Evolutionary conservation across 805 yeast species (phyloP), one percentile per base, ranked within the genome.

Genomic region (Dipodascopsis uninucleata): DNA sequence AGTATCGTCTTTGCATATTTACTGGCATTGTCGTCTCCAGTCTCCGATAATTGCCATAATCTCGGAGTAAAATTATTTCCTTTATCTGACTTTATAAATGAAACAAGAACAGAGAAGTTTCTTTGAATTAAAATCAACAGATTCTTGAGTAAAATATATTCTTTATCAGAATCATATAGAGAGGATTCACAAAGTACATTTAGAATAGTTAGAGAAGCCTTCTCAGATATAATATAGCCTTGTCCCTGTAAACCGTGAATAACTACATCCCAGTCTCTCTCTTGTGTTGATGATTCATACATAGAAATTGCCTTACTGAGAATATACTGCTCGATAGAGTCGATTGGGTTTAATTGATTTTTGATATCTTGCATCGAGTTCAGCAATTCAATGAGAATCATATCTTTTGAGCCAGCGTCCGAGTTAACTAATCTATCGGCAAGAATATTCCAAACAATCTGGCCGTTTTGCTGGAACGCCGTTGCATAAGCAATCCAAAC

Each of bases 11-110:
- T 41, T 6, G 53, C 55, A 3, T 45, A 17, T 20, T n/a, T 41
- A 32, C 32, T 23, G 24, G 31, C 10, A 12, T 10, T 24, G 16
- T 31, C 41, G 8, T 33, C 46, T 5, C 28, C 28, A 5, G 43
- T 17, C 14, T 43, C 55, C 6, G 52, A 33, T 16, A 50, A 39
- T 35, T 50, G 53, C 55, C 55, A 50, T 6, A 56, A 49, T 1
- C 57, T 57, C 36, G 71, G 69, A 9, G 80, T 60, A 1, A 61
- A 57, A 0, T 66, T 62, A 29, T 61, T 65, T 24, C 67, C 66
- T 1, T 63, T 59, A 1, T 55, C 49, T 21, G 76, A 52, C n/a
- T 53, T 54, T 7, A 61, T 59, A 2, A 57, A 41, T 1, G 74
- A 64, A 31, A 72, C 16, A 7, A 50, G 31, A 7, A 28, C 17